Evolutionary conservation across 192 early-diverging fungal genomes (phyloP), one percentile per base, ranked within the genome.

Genomic region (Backusella parvicylindrica): DNA sequence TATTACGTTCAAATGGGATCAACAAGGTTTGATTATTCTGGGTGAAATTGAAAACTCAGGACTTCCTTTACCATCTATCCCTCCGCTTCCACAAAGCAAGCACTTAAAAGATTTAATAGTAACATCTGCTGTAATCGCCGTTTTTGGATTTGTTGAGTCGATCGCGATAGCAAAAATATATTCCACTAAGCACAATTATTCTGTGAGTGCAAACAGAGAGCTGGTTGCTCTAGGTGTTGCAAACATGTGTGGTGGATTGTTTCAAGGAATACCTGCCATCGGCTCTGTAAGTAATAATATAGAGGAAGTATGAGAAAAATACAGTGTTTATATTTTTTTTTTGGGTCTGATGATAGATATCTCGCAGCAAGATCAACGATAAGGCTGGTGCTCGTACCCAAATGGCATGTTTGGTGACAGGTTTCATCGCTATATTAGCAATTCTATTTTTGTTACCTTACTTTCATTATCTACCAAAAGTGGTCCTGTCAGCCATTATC

Each of bases 141-240:
- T 98, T 80, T 93, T 99, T 76, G 98, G 98, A 6, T 97, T 99
- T 77, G 97, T 99, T 21, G 98, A 99, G 83, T 95, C 95, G 26
- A 93, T 99, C 70, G 96, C 93, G 26, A 93, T 98, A 15, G 92
- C 95, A 1, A 96, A 98, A 76, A 95, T 94, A 28, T 98, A 98
- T 81, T 91, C 96, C 0, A 91, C 89, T 72, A 89, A 93, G 41
- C 93, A 97, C 83, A 94, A 96, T 83, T 98, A 98, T 75, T 83
- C 92, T n/a, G 92, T 98, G 37, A 95, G 93, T 16, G 92, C 97
- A 8, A 99, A 99, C 76, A 93, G 98, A 49, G 98, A 99, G 80
- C 85, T 99, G 31, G 97, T 99, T 36, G 98, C 97, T 3, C 26
- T 76, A 11, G 98, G 98, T 33, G 81, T 92, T 23, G 87, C 92